phyloP scores from a whole-genome alignment of 129 eudicot genomes.

The Pittosporum tobira region DNA sequence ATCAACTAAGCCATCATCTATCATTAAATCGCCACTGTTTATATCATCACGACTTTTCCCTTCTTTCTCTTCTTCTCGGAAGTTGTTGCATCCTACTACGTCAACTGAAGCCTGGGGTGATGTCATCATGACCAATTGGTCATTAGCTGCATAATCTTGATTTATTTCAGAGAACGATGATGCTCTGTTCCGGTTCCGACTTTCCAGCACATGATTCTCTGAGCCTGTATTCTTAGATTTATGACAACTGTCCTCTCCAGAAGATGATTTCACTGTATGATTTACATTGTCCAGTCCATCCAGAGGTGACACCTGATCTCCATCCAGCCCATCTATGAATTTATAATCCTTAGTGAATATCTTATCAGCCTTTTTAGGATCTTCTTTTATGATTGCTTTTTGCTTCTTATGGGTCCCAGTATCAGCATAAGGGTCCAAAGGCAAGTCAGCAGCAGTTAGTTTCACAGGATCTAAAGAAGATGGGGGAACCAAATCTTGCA shows the following conservation, averaged over 20 bases:
- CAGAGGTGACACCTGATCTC: background rate
- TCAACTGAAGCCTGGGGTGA: slow-evolving; percentile 14
- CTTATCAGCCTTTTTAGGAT: slow-evolving; percentile 4
- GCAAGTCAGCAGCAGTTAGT: slow-evolving; percentile 37
- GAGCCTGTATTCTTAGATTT: slow-evolving; percentile 18
- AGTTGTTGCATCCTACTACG: slow-evolving; percentile 10
- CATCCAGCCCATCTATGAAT: slow-evolving; percentile 7
- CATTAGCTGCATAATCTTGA: slow-evolving; percentile 19
- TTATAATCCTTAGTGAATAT: slow-evolving; percentile 10
- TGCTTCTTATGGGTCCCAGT: slow-evolving; percentile 29
- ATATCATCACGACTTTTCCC: slow-evolving; percentile 3
- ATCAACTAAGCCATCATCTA: slow-evolving; percentile 1
- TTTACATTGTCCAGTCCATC: background rate
- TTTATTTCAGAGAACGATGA: slow-evolving; percentile 18
- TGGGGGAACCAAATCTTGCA: slow-evolving; percentile 68
- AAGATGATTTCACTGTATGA: background rate
- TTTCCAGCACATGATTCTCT: slow-evolving; percentile 26
- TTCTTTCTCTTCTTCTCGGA: slow-evolving; percentile 19
- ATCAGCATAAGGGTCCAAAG: slow-evolving; percentile 47
- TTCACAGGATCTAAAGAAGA: slow-evolving; percentile 41
- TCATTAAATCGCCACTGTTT: background rate
- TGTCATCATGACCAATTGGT: slow-evolving; percentile 6
- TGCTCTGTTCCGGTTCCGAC: slow-evolving; percentile 20
- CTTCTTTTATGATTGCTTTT: slow-evolving; percentile 22
- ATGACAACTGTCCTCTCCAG: slow-evolving; percentile 4